Conservation (phyloP, 2,329 filamentous ascomycete genomes). For the Colletotrichum acutatum region DNA sequence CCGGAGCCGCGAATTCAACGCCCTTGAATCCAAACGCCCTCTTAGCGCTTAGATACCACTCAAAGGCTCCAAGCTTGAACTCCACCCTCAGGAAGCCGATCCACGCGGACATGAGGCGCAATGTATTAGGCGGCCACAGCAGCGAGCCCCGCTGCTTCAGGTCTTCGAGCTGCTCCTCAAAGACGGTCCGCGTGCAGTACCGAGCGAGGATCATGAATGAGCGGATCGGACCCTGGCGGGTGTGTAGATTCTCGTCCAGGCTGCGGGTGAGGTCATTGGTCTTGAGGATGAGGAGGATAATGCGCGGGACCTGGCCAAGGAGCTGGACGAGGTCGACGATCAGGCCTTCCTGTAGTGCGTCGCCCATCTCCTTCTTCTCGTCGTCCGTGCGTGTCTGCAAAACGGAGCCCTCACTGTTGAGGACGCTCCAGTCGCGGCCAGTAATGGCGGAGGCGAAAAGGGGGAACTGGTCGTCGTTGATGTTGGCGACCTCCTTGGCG, state of each 20-base stretch:
- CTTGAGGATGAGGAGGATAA: slow-evolving; percentile 95
- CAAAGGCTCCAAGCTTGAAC: slow-evolving; percentile 71
- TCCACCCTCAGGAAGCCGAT: slow-evolving; percentile 68
- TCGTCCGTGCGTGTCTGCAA: slow-evolving; percentile 70
- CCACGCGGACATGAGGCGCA: slow-evolving; percentile 67
- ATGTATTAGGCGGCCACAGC: slow-evolving; percentile 67
- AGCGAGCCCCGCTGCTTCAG: slow-evolving; percentile 64
- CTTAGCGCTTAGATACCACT: slow-evolving; percentile 69
- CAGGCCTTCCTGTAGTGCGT: slow-evolving; percentile 86
- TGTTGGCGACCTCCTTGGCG: slow-evolving; percentile 87
- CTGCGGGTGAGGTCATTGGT: slow-evolving; percentile 96
- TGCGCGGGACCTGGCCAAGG: slow-evolving; percentile 86
- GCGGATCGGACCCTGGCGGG: slow-evolving; percentile 72
- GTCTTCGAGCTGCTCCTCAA: slow-evolving; percentile 71
- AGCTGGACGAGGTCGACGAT: slow-evolving; percentile 89
- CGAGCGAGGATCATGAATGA: slow-evolving; percentile 75
- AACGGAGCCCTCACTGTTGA: slow-evolving; percentile 59
- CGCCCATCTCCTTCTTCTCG: slow-evolving; percentile 89
- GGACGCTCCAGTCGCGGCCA: slow-evolving; percentile 85
- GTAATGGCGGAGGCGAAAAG: slow-evolving; percentile 97
- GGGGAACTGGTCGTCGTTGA: slow-evolving; percentile 90
- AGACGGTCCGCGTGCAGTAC: slow-evolving; percentile 75
- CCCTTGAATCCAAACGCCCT: slow-evolving; percentile 51
- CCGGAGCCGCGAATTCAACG: slow-evolving; percentile 30
- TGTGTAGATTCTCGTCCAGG: slow-evolving; percentile 90